These are phyloP conservation scores for Penicillium sumatraense DNA, from an alignment of 2,329 filamentous ascomycete genomes.

Conservation along the genomic window DNA sequence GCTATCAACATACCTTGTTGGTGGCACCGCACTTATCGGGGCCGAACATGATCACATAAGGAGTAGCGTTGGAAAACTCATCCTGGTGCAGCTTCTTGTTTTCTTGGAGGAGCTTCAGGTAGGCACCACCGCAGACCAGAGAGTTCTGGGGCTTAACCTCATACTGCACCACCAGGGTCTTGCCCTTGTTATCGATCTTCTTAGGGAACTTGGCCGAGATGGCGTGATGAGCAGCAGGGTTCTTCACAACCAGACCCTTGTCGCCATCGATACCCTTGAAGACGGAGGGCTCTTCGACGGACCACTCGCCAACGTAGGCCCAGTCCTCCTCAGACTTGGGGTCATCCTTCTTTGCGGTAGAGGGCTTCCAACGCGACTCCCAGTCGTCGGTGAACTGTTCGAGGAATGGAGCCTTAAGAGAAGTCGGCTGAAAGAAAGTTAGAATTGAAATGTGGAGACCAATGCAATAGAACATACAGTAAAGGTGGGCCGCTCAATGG, in stretches of 20 bases:
- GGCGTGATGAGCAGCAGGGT: conserved; percentile 95
- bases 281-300: conserved; percentile 89
- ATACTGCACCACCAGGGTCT: conserved; percentile 96
- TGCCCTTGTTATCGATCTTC: conserved; percentile 95
- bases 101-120: conserved; percentile 98
- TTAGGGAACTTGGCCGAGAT: conserved; percentile 99
- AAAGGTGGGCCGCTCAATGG: conserved; percentile 76
- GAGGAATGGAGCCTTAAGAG: conserved; percentile 88
- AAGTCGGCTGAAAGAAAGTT: conserved; percentile 69
- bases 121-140: conserved; percentile 96
- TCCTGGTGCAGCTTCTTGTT: conserved; percentile 96
- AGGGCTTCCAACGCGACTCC: conserved; percentile 91
- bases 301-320: conserved; percentile 96
- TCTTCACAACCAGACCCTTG: conserved; percentile 97
- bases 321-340: conserved; percentile 83
- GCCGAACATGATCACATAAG: conserved; percentile 99
- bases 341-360: conserved; percentile 95
- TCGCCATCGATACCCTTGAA: conserved; percentile 93
- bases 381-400: conserved; percentile 99
- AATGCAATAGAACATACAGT: conserved; percentile 67
- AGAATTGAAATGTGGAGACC: conserved; percentile 11
- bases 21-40: conserved; percentile 98
- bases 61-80: conserved; percentile 96
- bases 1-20: conserved; percentile 77
- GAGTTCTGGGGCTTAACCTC: conserved; percentile 99